Percentiles rank a stretch among this genome's conserved stretches.
These are phyloP conservation scores for Westerdykella aurantiaca DNA, from an alignment of 2,329 filamentous ascomycete species.

Conservation along the genomic window DNA sequence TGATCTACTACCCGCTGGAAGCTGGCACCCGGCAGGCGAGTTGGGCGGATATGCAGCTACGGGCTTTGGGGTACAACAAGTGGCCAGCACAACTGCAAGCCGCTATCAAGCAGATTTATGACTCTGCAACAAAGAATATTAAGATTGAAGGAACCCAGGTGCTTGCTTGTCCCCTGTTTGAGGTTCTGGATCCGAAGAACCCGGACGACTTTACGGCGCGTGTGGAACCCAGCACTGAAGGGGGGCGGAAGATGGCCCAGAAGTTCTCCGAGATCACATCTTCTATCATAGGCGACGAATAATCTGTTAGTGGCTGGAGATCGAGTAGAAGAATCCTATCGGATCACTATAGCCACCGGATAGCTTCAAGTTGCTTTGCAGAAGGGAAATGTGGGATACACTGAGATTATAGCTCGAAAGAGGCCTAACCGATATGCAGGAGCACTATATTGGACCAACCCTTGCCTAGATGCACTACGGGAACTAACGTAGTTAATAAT, in stretches of 20 bases:
- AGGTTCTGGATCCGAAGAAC: conserved; percentile 28
- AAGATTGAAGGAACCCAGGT: conserved; percentile 24
- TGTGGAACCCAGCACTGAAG: conserved; percentile 32
- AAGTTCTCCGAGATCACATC: conserved; percentile 15
- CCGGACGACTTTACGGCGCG: conserved; percentile 28
- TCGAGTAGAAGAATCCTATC: no score
- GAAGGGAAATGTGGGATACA: no score
- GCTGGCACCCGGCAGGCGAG: conserved; percentile 19
- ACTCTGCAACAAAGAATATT: conserved; percentile 24
- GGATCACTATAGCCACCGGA: no score
- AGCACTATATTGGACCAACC: no score
- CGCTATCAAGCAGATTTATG: conserved; percentile 30
- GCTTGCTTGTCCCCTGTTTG: conserved; percentile 28
- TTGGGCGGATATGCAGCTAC: conserved; percentile 32
- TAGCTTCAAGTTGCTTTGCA: no score
- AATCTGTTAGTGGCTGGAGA: no score
- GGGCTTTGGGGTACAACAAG: conserved; percentile 25
- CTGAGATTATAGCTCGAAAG: no score
- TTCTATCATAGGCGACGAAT: no score
- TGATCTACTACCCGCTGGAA: conserved; percentile 38
- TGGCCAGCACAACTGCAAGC: conserved; percentile 27
- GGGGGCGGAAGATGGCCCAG: conserved; percentile 32
- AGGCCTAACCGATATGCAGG: no score
- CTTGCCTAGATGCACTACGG: no score
- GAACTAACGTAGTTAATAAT: no score